These are phyloP conservation scores for Ocimum tenuiflorum DNA, from an alignment of 257 asterid genomes.

Conservation along the genomic window DNA sequence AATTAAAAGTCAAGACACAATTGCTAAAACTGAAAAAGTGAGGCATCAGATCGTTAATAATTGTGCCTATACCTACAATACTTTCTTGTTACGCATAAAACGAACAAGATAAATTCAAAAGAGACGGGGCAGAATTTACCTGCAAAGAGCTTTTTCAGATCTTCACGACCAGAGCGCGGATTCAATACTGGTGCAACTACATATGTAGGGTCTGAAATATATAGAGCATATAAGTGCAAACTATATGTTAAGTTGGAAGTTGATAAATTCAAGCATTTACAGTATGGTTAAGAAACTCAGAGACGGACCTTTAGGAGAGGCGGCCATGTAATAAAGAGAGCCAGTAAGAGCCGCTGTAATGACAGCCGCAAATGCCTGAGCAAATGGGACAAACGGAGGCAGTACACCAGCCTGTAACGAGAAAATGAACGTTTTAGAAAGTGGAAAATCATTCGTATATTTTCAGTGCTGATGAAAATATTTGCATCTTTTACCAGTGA, in stretches of 20 bases:
- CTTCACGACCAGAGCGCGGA: conserved; percentile 71
- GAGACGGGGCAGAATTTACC: conserved; percentile 41
- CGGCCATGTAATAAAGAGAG: conserved; percentile 76
- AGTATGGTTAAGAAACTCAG: not conserved
- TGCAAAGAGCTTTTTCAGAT: conserved; percentile 81
- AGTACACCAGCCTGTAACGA: conserved; percentile 76
- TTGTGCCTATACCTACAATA: too few species aligned
- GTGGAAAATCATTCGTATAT: not conserved
- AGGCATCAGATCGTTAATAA: too few species aligned
- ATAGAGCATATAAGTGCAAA: not conserved
- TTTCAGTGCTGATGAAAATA: not conserved
- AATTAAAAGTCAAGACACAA: too few species aligned
- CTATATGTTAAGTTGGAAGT: not conserved
- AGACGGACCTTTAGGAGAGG: conserved; percentile 76
- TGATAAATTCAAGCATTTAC: too few species aligned
- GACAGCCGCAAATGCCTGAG: conserved; percentile 95
- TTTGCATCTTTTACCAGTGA: conserved; percentile 45
- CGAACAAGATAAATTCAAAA: too few species aligned
- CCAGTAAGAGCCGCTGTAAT: conserved; percentile 89
- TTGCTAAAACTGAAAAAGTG: too few species aligned
- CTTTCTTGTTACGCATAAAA: too few species aligned
- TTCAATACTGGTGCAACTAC: conserved; percentile 73
- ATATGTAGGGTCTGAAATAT: conserved; percentile 68
- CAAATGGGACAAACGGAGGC: conserved; percentile 96
- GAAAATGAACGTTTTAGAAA: not conserved